These are phyloP conservation scores for thale cress (Arabidopsis thaliana) DNA, from an alignment of 345 rosid genomes.

Conservation along the genomic window TAIR10.1 NC_003076.8:4226001-4226500, in stretches of 20 bases:
- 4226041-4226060: slow-evolving; percentile 82
- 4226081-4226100: slow-evolving; percentile 92
- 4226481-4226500: slow-evolving; percentile 87
- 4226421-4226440: slow-evolving; percentile 92
- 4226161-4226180: neutral
- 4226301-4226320: slow-evolving; percentile 59
- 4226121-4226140: slow-evolving; percentile 42
- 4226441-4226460: slow-evolving; percentile 93
- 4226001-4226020: neutral
- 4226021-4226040: slow-evolving; percentile 95
- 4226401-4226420: slow-evolving; percentile 19
- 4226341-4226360: slow-evolving; percentile 94
- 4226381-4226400: neutral
- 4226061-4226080: slow-evolving; percentile 80
- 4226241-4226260: slow-evolving; percentile 95
- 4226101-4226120: slow-evolving; percentile 87
- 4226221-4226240: slow-evolving; percentile 99
- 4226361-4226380: slow-evolving; percentile 85
- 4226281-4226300: slow-evolving; percentile 97
- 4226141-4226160: slow-evolving; percentile 48
- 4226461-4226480: slow-evolving; percentile 94
- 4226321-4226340: slow-evolving; percentile 97
- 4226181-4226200: slow-evolving; percentile 30
- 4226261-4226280: slow-evolving; percentile 96
- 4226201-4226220: slow-evolving; percentile 42